A percentile compares a stretch with the other conserved stretches of the same genome.
Conservation (phyloP, 2,329 filamentous ascomycete species). For the Verticillium albo-atrum region DNA sequence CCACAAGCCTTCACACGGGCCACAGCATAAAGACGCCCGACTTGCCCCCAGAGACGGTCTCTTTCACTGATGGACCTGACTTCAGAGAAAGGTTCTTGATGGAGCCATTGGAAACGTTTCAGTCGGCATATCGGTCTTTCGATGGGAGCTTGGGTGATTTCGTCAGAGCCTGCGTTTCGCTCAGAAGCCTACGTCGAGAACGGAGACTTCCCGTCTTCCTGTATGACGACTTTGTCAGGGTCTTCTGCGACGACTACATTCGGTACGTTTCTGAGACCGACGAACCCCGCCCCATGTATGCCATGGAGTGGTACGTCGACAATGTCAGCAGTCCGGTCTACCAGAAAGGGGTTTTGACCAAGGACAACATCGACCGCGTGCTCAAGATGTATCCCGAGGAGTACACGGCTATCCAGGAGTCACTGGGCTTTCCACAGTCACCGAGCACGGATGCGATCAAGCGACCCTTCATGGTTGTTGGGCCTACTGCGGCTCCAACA, state of each 20-base stretch:
- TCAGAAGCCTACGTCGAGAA: slow-evolving; percentile 31
- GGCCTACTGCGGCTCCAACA: neutral
- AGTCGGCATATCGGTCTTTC: slow-evolving; percentile 36
- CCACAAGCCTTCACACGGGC: neutral
- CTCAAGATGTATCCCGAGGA: slow-evolving; percentile 27
- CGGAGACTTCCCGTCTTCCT: slow-evolving; percentile 34
- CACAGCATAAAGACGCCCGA: too few species aligned
- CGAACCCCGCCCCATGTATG: slow-evolving; percentile 24
- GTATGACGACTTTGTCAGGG: slow-evolving; percentile 49
- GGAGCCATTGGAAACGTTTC: slow-evolving; percentile 33
- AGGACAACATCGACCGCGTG: slow-evolving; percentile 27
- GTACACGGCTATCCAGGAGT: slow-evolving; percentile 7
- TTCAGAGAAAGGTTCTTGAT: neutral
- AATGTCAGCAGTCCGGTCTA: slow-evolving; percentile 16
- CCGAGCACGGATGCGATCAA: neutral
- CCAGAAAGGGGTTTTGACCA: slow-evolving; percentile 24
- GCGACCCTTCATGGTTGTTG: neutral
- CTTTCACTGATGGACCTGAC: neutral
- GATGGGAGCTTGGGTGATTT: slow-evolving; percentile 35
- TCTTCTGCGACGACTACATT: slow-evolving; percentile 36
- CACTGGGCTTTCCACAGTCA: neutral
- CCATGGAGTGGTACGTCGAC: slow-evolving; percentile 36
- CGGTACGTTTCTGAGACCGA: slow-evolving; percentile 29
- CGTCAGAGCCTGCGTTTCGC: slow-evolving; percentile 37
- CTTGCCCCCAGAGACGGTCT: neutral